These are phyloP conservation scores for Amaranthus cruentus DNA, from an alignment of 148 eudicot genomes.

Conservation along the genomic window DNA sequence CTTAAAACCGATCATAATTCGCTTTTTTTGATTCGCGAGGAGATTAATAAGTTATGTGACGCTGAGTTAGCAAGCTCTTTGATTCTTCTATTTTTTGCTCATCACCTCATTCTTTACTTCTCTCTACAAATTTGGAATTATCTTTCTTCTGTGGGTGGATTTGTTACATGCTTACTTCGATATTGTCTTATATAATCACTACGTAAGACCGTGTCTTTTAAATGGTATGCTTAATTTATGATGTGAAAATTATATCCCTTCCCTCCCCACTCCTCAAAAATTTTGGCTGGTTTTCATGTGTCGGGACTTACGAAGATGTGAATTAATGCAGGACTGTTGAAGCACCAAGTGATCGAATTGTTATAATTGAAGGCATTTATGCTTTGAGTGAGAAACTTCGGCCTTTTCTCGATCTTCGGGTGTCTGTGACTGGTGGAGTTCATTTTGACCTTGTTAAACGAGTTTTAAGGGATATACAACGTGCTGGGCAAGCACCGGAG, in stretches of 20 bases:
- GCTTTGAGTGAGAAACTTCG: conserved; percentile 89
- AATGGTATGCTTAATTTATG: not conserved
- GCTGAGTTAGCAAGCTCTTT: no score
- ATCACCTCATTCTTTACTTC: no score
- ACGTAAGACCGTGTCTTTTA: not conserved
- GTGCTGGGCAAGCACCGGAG: conserved; percentile 95
- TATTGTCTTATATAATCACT: not conserved
- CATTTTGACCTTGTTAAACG: conserved; percentile 96
- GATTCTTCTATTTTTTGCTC: no score
- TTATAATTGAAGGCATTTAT: conserved; percentile 92
- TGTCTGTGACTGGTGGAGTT: conserved; percentile 94
- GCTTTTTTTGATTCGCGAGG: no score
- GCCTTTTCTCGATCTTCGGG: conserved; percentile 82
- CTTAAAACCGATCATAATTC: no score
- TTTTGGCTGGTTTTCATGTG: not conserved
- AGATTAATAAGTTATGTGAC: no score
- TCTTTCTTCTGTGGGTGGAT: no score
- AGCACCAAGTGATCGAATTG: conserved; percentile 84
- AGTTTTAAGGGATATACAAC: conserved; percentile 89
- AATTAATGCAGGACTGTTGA: conserved; percentile 67
- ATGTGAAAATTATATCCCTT: not conserved
- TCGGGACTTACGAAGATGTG: not conserved
- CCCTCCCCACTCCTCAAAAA: not conserved
- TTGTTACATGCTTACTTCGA: no score
- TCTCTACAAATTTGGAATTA: no score